A percentile compares a stretch with the other conserved stretches of the same genome.
Evolutionary conservation across 176 grass and related monocot genomes (phyloP).

Genomic region (Cocos nucifera): DNA sequence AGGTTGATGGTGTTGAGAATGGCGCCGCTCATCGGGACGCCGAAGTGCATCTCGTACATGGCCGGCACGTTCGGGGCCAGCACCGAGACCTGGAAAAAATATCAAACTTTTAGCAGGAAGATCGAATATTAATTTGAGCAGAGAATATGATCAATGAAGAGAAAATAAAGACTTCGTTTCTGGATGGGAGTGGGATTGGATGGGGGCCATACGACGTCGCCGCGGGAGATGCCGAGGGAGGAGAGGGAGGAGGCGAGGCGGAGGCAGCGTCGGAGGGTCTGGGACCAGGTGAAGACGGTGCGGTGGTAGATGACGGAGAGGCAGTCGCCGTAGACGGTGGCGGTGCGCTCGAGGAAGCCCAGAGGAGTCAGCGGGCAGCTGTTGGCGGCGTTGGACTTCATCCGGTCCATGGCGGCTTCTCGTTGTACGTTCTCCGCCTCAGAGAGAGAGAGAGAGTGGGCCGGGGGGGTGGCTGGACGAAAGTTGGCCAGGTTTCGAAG

Average conservation of each 20-base stretch:
- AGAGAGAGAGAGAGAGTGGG: no score
- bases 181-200: not conserved
- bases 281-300: constrained; percentile 58
- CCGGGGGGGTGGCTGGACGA: no score
- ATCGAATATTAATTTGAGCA: not conserved
- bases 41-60: constrained; percentile 93
- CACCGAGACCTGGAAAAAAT: constrained; percentile 46
- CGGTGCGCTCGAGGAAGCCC: constrained; percentile 56
- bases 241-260: constrained; percentile 71
- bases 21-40: constrained; percentile 92
- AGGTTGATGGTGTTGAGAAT: constrained; percentile 82
- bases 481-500: no score
- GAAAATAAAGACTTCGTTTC: not conserved
- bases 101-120: not conserved
- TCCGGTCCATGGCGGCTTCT: constrained; percentile 25
- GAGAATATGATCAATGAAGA: no score
- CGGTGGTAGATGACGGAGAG: constrained; percentile 55
- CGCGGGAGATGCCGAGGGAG: constrained; percentile 58
- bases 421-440: no score
- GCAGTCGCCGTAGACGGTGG: constrained; percentile 44
- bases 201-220: constrained; percentile 37
- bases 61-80: constrained; percentile 72
- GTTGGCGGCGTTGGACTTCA: constrained; percentile 47
- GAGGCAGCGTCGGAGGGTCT: constrained; percentile 59
- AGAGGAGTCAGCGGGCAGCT: constrained; percentile 57